Evolutionary conservation across 192 early-diverging fungal genomes (phyloP).

Genomic region (Backusella morwellensis): DNA sequence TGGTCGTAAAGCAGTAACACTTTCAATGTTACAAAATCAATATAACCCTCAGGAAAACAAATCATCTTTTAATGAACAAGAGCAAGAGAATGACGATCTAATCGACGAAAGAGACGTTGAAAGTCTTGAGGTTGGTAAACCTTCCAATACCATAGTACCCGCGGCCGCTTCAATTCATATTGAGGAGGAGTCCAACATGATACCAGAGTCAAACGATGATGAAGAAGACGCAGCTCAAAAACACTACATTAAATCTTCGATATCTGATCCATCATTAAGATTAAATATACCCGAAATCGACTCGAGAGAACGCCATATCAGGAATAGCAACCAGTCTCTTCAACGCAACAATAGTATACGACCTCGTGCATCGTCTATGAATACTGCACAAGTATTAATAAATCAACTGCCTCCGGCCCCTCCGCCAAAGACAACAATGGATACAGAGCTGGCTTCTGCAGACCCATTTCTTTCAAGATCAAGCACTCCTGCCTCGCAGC

Average conservation of each 20-base stretch:
- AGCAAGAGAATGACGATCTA: not conserved
- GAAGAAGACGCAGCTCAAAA: not conserved
- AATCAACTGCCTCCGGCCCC: not conserved
- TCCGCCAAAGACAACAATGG: not conserved
- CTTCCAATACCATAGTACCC: not conserved
- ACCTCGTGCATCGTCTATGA: conserved; percentile 13
- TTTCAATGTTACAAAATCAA: conserved; percentile 24
- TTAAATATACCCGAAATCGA: conserved; percentile 18
- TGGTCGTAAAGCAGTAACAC: conserved; percentile 29
- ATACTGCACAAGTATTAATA: not conserved
- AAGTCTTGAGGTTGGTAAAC: not conserved
- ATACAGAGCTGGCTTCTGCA: not conserved
- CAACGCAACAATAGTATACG: not conserved
- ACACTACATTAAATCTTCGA: not conserved
- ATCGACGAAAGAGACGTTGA: not conserved
- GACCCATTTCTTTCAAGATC: conserved; percentile 13
- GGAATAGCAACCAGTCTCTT: not conserved
- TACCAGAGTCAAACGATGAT: not conserved
- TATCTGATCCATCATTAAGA: not conserved
- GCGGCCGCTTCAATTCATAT: not conserved
- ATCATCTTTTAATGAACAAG: not conserved
- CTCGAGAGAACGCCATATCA: not conserved
- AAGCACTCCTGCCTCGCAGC: not conserved
- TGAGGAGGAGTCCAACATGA: not conserved
- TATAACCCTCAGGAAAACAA: not conserved